Base-by-base conservation (phyloP, 2,329 filamentous ascomycete genomes). In the Geoglossum cookeanum region DNA sequence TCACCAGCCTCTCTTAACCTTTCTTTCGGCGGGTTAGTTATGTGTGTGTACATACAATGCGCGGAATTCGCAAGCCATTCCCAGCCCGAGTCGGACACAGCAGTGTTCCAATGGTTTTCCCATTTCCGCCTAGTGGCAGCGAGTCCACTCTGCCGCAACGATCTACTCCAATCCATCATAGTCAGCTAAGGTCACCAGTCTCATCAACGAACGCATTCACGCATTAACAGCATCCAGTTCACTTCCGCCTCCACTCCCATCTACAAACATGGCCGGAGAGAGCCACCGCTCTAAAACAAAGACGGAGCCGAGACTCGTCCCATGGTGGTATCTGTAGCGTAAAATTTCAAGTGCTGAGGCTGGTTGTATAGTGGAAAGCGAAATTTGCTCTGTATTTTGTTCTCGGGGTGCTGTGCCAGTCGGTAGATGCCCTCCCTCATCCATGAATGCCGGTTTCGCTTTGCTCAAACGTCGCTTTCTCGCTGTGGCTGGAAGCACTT, bases 281-380 rank as follows among this genome's bases (percentile, higher is more conserved):
- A 81, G 70, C 78, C 78, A 81, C 64, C 74, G 71, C 63, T 81
- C 79, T 3, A 80, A 72, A n/a, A 80, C 73, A 64, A 79, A 82
- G 51, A 80, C 70, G 8, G 75, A 74, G 45, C 79, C 78, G 2
- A 82, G 69, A 59, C 81, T 82, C 0, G 73, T 73, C 6, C 78
- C 79, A 63, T 80, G 76, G 58, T 81, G 77, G 61, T 78, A 80
- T 29, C 73, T 57, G 67, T 52, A 52, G 27, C 48, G 48, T 3
- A 52, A 33, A 4, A 52, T 52, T 22, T 52, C 48, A 15, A 52
- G 62, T 1, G 65, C 57, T 4, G 69, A 70, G 4, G 71, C 70
- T 59, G 56, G 65, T 62, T 59, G 67, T 58, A 76, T 71, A 22
- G 61, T 60, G 9, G 65, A 64, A 1, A 62, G 61, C n/a, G 61